These are phyloP conservation scores for Colletotrichum chlorophyti DNA, from an alignment of 2,329 filamentous ascomycete genomes.

Conservation along the genomic window DNA sequence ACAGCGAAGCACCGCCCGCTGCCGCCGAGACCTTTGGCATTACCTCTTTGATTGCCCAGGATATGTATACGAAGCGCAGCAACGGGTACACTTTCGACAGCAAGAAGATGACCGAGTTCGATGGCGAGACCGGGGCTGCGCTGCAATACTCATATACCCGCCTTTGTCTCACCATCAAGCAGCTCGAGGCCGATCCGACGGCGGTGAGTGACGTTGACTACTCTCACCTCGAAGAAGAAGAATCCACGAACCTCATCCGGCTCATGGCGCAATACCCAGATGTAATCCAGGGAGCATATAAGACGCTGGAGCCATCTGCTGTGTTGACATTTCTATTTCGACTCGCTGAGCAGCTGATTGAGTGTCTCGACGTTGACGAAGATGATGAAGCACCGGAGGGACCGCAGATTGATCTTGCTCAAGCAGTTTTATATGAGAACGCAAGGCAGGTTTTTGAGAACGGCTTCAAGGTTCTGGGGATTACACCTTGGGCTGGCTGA, in stretches of 20 bases:
- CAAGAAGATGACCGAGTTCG: slow-evolving; percentile 72
- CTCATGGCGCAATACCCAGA: slow-evolving; percentile 71
- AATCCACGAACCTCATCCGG: slow-evolving; percentile 65
- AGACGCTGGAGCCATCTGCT: slow-evolving; percentile 71
- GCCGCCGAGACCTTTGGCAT: slow-evolving; percentile 72
- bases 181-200: slow-evolving; percentile 24
- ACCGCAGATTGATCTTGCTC: slow-evolving; percentile 61
- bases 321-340: slow-evolving; percentile 65
- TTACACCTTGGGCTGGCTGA: slow-evolving; percentile 4
- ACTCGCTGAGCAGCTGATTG: slow-evolving; percentile 6
- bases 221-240: slow-evolving; percentile 39
- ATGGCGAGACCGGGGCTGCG: slow-evolving; percentile 77
- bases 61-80: slow-evolving; percentile 35
- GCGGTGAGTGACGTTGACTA: slow-evolving; percentile 28
- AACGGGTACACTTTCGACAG: slow-evolving; percentile 33
- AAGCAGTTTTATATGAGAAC: slow-evolving; percentile 67
- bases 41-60: slow-evolving; percentile 69
- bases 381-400: slow-evolving; percentile 35
- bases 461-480: slow-evolving; percentile 69
- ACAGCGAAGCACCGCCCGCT: slow-evolving; percentile 62
- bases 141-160: slow-evolving; percentile 75
- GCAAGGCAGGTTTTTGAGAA: slow-evolving; percentile 70
- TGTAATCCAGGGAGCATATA: slow-evolving; percentile 66
- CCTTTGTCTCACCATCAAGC: slow-evolving; percentile 53
- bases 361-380: slow-evolving; percentile 19